Percentiles rank a stretch among this genome's conserved stretches.
phyloP scores from a whole-genome alignment of 2,329 filamentous ascomycete genomes.

The Nothopassalora personata region DNA sequence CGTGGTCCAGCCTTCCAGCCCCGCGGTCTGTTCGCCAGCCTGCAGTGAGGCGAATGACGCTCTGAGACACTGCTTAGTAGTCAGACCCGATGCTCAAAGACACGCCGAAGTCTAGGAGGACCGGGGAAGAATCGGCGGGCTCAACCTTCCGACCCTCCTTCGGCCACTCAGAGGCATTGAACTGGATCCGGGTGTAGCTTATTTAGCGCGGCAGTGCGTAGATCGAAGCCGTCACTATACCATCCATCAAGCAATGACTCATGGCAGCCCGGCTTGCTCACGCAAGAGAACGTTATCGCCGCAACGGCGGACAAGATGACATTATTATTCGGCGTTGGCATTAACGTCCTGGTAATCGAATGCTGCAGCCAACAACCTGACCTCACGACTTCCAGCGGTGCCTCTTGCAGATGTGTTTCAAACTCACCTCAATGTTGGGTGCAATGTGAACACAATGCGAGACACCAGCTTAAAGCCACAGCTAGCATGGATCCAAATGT shows the following conservation, averaged over 20 bases:
- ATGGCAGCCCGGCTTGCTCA: slow-evolving; percentile 2
- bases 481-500: background rate
- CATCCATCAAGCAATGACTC: slow-evolving; percentile 1
- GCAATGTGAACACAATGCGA: background rate
- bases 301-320: background rate
- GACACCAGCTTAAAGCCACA: background rate
- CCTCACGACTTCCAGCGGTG: background rate
- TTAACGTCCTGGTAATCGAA: background rate
- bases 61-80: background rate
- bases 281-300: background rate
- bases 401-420: background rate
- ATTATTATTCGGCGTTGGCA: background rate
- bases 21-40: background rate
- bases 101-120: background rate
- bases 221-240: background rate
- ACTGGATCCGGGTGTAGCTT: background rate
- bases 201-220: background rate
- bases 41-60: background rate
- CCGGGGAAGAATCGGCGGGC: background rate
- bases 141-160: background rate
- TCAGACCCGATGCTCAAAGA: background rate
- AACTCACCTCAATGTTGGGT: background rate
- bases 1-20: background rate
- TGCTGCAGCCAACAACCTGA: background rate
- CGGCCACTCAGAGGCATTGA: background rate